Conservation (phyloP, 768 basidiomycete genomes). For the Termitomyces sp. region DNA sequence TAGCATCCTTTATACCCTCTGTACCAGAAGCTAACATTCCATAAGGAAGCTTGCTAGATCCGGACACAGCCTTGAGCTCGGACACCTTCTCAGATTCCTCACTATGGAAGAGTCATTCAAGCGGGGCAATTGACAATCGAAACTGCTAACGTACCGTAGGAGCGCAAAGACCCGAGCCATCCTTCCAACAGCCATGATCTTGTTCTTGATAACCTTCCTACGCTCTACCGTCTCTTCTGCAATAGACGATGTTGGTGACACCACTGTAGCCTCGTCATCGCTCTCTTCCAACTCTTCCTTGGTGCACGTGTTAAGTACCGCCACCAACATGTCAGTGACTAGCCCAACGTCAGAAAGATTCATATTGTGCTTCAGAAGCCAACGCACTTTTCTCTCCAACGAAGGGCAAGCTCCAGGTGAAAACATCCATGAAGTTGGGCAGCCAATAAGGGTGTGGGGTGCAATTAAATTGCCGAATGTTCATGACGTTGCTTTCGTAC, state of each 20-base stretch:
- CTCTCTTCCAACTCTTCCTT: constrained; percentile 94
- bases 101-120: constrained; percentile 34
- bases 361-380: background rate
- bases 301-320: constrained; percentile 92
- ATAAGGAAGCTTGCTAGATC: constrained; percentile 73
- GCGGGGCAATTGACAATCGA: background rate
- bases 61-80: constrained; percentile 89
- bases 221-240: constrained; percentile 61
- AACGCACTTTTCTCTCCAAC: constrained; percentile 94
- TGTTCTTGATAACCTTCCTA: constrained; percentile 93
- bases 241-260: constrained; percentile 38
- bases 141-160: constrained; percentile 66
- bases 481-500: constrained; percentile 99
- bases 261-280: constrained; percentile 48
- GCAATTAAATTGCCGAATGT: constrained; percentile 97
- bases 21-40: constrained; percentile 83
- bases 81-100: constrained; percentile 98
- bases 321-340: constrained; percentile 99
- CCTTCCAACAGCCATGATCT: constrained; percentile 95
- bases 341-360: background rate
- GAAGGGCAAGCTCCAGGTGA: constrained; percentile 98
- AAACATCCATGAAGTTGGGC: constrained; percentile 99
- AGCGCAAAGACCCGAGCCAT: constrained; percentile 97
- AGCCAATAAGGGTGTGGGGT: constrained; percentile 97
- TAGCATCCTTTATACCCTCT: constrained; percentile 94